phyloP scores from a whole-genome alignment of 2,329 filamentous ascomycete species.

The Corynespora cassiicola region DNA sequence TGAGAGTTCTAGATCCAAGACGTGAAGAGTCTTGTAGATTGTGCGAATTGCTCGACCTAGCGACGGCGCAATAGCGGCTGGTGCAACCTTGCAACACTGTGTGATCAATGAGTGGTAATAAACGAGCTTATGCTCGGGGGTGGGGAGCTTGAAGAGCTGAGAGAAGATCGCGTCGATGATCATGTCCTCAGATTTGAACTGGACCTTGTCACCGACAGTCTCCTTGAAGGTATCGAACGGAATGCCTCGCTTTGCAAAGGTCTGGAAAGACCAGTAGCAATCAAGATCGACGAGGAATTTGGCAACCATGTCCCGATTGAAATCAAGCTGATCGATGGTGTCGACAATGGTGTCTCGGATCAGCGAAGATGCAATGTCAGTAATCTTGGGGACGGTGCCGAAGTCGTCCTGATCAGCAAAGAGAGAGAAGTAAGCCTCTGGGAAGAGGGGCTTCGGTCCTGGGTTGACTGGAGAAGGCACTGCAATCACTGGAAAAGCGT shows the following conservation, averaged over 20 bases:
- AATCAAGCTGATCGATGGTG: slow-evolving; percentile 92
- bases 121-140: slow-evolving; percentile 88
- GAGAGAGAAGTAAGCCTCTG: slow-evolving; percentile 92
- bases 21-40: slow-evolving; percentile 81
- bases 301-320: slow-evolving; percentile 86
- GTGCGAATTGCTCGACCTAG: slow-evolving; percentile 91
- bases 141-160: slow-evolving; percentile 86
- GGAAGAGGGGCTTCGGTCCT: slow-evolving; percentile 80
- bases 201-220: slow-evolving; percentile 69
- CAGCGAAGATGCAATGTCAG: slow-evolving; percentile 79
- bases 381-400: slow-evolving; percentile 82
- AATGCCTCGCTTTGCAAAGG: slow-evolving; percentile 92
- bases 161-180: slow-evolving; percentile 98
- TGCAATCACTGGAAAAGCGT: slow-evolving; percentile 76
- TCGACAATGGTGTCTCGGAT: slow-evolving; percentile 87
- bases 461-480: slow-evolving; percentile 78
- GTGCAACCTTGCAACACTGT: slow-evolving; percentile 93
- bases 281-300: slow-evolving; percentile 93
- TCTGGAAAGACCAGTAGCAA: slow-evolving; percentile 88
- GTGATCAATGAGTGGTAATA: slow-evolving; percentile 97
- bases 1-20: slow-evolving; percentile 84
- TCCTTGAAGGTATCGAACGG: slow-evolving; percentile 87
- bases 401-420: slow-evolving; percentile 87
- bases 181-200: slow-evolving; percentile 98
- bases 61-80: slow-evolving; percentile 93